Conservation (phyloP, 2,329 filamentous ascomycete genomes). For the Erysiphe pulchra region DNA sequence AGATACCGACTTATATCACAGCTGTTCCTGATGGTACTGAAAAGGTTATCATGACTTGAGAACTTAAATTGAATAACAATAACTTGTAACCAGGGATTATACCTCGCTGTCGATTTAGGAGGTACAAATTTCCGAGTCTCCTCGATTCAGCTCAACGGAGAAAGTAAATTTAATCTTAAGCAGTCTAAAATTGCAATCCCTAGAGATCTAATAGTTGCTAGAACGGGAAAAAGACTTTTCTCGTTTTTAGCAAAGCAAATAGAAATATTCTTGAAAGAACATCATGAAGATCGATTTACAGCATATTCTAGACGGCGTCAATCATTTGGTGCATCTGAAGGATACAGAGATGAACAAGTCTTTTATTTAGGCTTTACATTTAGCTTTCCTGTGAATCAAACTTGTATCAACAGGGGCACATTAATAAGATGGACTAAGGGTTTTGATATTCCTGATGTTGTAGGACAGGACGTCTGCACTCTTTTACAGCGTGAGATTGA, state of each 20-base stretch:
- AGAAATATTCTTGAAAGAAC: constrained; percentile 59
- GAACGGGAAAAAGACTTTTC: constrained; percentile 70
- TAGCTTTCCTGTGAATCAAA: constrained; percentile 84
- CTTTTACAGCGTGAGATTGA: constrained; percentile 80
- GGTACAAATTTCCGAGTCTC: constrained; percentile 97
- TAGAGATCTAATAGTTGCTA: constrained; percentile 67
- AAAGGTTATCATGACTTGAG: constrained; percentile 33
- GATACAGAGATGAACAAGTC: constrained; percentile 44
- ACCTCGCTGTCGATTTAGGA: constrained; percentile 90
- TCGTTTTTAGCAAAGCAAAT: constrained; percentile 83
- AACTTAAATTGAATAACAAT: not conserved
- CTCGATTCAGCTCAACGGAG: constrained; percentile 77
- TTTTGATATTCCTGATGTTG: constrained; percentile 82
- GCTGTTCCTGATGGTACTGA: constrained; percentile 91
- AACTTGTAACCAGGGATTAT: constrained; percentile 35
- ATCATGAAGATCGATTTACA: constrained; percentile 72
- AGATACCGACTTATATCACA: constrained; percentile 94
- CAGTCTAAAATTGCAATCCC: constrained; percentile 86
- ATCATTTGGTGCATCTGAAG: constrained; percentile 30
- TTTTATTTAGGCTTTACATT: constrained; percentile 98
- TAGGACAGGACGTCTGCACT: constrained; percentile 85
- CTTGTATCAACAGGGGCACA: constrained; percentile 82
- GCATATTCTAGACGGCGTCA: constrained; percentile 38
- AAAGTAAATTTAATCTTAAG: constrained; percentile 81
- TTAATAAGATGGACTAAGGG: constrained; percentile 97